Evolutionary conservation across 2,329 filamentous ascomycete genomes (phyloP), one percentile per base, ranked within the genome.

Genomic region (Neofusicoccum ribis): DNA sequence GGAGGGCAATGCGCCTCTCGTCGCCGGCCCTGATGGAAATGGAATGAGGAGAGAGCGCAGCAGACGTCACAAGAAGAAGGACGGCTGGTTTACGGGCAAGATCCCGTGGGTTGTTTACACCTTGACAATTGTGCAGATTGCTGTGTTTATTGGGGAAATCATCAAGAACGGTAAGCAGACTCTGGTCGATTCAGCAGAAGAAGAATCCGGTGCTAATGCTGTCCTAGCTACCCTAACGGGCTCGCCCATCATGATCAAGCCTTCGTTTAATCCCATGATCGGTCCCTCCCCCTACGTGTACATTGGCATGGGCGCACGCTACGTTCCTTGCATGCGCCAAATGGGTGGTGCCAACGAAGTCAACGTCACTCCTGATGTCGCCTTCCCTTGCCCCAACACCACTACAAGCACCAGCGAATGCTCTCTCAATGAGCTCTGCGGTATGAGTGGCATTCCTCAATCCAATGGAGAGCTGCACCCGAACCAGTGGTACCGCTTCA

Each of bases 401-500:
- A 93, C 90, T 0, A 86, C 86, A 1, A 81, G 80, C 23, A 73
- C 83, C 12, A 78, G 79, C 11, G 76, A 79, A n/a, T 99, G 95
- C 78, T 84, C 87, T 0, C 85, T 99, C 9, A 89, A 88, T 9
- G 81, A 94, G 15, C 84, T 96, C 15, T 99, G 95, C 77, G 93
- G 93, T 34, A 95, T 97, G 72, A 84, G 84, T 65, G 90, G 90
- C 66, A 88, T 93, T 5, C 90, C 91, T 8, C 73, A 82, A 2
- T 70, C 76, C 17, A 75, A 75, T 31, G 80, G 82, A 47, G 77
- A 79, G 49, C 73, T 85, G 60, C 84, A 87, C 70, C 95, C 95
- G 0, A 89, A 98, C 74, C 95, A 99, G 77, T 99, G 95, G 95
- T 99, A 87, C 79, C 91, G 95, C 67, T 98, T 99, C 81, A 97